Evolutionary conservation across 805 yeast genomes (phyloP).

Genomic region (Metschnikowia cerradonensis): DNA sequence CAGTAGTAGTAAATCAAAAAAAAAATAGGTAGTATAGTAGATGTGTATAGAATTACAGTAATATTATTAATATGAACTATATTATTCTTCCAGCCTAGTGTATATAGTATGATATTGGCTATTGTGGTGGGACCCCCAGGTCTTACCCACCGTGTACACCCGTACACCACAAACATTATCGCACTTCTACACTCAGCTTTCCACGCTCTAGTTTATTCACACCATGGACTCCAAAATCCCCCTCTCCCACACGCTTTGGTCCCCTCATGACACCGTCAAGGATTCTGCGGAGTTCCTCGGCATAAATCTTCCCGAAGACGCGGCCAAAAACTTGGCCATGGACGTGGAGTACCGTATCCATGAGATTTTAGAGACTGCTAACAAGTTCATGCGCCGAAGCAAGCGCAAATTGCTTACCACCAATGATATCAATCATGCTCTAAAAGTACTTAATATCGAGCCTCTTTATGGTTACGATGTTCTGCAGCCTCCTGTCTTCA

Average conservation of each 20-base stretch:
- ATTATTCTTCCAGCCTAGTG: too few species aligned
- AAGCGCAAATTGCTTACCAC: conserved; percentile 80
- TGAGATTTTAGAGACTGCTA: conserved; percentile 92
- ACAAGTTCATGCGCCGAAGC: conserved; percentile 92
- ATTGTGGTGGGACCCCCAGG: too few species aligned
- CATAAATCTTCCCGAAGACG: conserved; percentile 80
- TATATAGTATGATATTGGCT: too few species aligned
- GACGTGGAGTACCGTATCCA: conserved; percentile 97
- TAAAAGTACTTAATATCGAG: conserved; percentile 84
- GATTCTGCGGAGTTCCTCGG: conserved; percentile 95
- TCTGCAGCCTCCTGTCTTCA: conserved; percentile 66
- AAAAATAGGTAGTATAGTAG: too few species aligned
- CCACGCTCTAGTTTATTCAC: too few species aligned
- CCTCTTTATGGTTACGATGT: conserved; percentile 88
- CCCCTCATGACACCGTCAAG: conserved; percentile 93
- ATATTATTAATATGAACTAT: too few species aligned
- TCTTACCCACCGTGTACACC: background rate
- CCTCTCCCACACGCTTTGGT: conserved; percentile 89
- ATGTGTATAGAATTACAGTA: too few species aligned
- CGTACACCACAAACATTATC: background rate
- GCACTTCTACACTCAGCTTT: too few species aligned
- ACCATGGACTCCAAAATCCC: conserved; percentile 41
- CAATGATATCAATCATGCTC: conserved; percentile 74
- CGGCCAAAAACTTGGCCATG: conserved; percentile 93
- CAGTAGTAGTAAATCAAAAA: too few species aligned